phyloP scores from a whole-genome alignment of 2,329 filamentous ascomycete genomes.

The Botrytis medusae region DNA sequence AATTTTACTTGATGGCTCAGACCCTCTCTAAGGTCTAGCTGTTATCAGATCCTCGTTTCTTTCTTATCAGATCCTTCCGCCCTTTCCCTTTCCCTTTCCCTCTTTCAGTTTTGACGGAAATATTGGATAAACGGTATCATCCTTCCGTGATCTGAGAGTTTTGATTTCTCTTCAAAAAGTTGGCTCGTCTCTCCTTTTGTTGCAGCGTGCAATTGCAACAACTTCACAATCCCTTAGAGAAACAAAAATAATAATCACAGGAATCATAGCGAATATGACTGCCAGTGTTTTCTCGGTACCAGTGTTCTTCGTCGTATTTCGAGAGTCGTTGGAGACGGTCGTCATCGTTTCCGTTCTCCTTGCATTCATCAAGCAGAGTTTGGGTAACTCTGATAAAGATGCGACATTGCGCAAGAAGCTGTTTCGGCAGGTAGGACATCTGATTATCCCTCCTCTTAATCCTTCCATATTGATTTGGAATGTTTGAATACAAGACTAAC shows the following conservation, averaged over 20 bases:
- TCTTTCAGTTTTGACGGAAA: neutral
- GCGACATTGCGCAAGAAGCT: constrained; percentile 64
- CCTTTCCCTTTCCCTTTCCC: neutral
- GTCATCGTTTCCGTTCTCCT: constrained; percentile 87
- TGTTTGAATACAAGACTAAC: neutral
- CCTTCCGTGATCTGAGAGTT: neutral
- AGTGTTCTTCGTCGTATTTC: constrained; percentile 88
- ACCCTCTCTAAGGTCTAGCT: neutral
- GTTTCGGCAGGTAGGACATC: constrained; percentile 51
- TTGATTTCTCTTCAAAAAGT: neutral
- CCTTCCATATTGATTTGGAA: neutral
- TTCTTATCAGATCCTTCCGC: neutral
- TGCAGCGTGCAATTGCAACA: neutral
- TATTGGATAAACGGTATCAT: neutral
- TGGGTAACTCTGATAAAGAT: constrained; percentile 64
- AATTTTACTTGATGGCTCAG: neutral
- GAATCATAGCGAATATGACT: constrained; percentile 47
- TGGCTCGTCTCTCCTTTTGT: neutral
- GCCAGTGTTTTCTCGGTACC: constrained; percentile 73
- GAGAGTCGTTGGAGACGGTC: constrained; percentile 78
- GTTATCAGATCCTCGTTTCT: constrained; percentile 22
- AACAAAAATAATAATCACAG: neutral
- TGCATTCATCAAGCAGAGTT: constrained; percentile 79
- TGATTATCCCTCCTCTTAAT: neutral
- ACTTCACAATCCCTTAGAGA: neutral